Conservation (phyloP, 139 green algal genomes). For the Chlamydomonas sphaeroides region DNA sequence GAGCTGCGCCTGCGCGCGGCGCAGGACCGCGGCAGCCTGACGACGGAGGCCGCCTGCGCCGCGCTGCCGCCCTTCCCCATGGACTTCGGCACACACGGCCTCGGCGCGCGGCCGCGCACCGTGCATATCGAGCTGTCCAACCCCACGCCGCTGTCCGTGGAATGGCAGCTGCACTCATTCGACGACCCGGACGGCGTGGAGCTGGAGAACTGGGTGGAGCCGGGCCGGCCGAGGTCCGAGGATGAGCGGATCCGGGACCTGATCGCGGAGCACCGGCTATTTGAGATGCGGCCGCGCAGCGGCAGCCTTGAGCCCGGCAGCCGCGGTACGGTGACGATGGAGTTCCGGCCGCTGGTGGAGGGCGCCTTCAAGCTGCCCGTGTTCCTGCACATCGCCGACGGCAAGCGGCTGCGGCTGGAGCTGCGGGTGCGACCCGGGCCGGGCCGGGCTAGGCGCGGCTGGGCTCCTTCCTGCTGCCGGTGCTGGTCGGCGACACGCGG, state of each 20-base stretch:
- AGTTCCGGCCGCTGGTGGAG: slow-evolving; percentile 43
- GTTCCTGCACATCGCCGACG: slow-evolving; percentile 67
- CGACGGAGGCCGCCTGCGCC: slow-evolving; percentile 44
- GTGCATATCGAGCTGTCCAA: slow-evolving; percentile 66
- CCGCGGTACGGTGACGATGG: slow-evolving; percentile 29
- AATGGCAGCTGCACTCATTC: slow-evolving; percentile 67
- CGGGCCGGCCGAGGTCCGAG: slow-evolving; percentile 57
- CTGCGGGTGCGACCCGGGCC: slow-evolving; percentile 49
- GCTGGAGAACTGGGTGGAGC: slow-evolving; percentile 82
- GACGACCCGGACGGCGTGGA: slow-evolving; percentile 68
- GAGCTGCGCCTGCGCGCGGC: slow-evolving; percentile 41
- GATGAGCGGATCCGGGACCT: slow-evolving; percentile 59
- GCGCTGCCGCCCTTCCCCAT: slow-evolving; percentile 57
- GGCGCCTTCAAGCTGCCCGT: slow-evolving; percentile 67
- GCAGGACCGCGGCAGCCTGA: slow-evolving; percentile 51
- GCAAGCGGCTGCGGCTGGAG: slow-evolving; percentile 73
- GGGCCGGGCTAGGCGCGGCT: neutral
- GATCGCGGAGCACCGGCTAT: slow-evolving; percentile 71
- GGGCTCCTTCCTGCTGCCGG: too few species aligned
- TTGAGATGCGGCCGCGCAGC: slow-evolving; percentile 59
- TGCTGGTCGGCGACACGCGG: too few species aligned
- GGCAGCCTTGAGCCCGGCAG: slow-evolving; percentile 50
- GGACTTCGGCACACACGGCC: slow-evolving; percentile 58
- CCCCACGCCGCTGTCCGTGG: slow-evolving; percentile 43
- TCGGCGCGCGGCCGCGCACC: slow-evolving; percentile 18